A percentile compares a stretch with the other conserved stretches of the same genome.
Evolutionary conservation across 176 grass and related monocot genomes (phyloP).

Genomic region (Triticum turgidum): DNA sequence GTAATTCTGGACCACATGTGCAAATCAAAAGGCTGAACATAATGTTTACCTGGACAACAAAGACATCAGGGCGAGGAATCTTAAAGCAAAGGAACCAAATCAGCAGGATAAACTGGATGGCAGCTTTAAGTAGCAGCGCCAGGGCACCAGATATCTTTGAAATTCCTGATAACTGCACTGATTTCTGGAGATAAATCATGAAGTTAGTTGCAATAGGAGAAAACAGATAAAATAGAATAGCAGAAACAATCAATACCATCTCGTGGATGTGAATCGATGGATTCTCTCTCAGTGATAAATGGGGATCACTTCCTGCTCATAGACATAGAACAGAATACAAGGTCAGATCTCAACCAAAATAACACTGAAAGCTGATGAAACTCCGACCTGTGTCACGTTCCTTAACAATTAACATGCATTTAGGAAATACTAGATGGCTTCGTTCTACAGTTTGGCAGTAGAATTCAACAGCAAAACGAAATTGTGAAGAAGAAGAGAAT

Average conservation of each 20-base stretch:
- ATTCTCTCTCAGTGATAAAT: slow-evolving; percentile 69
- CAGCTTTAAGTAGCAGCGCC: slow-evolving; percentile 84
- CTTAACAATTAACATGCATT: not conserved
- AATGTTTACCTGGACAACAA: slow-evolving; percentile 66
- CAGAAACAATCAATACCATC: slow-evolving; percentile 52
- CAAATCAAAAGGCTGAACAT: not conserved
- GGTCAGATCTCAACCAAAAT: not conserved
- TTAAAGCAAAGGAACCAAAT: slow-evolving; percentile 86
- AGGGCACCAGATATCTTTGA: slow-evolving; percentile 86
- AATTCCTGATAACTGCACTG: slow-evolving; percentile 69
- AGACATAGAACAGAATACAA: slow-evolving; percentile 16
- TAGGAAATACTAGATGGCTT: not conserved
- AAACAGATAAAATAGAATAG: not conserved
- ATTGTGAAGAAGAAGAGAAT: slow-evolving; percentile 5
- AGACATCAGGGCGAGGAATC: slow-evolving; percentile 84
- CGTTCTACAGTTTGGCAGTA: not conserved
- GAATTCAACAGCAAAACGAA: not conserved
- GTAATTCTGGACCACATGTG: not conserved
- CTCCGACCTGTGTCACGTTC: not conserved
- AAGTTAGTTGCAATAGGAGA: slow-evolving; percentile 12
- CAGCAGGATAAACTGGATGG: slow-evolving; percentile 70
- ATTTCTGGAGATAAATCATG: slow-evolving; percentile 39
- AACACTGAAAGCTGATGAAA: not conserved
- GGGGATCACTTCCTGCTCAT: slow-evolving; percentile 81
- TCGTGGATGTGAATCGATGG: slow-evolving; percentile 72